Conservation (phyloP, 106 monocot genomes). For the Cymbidium sinense region DNA sequence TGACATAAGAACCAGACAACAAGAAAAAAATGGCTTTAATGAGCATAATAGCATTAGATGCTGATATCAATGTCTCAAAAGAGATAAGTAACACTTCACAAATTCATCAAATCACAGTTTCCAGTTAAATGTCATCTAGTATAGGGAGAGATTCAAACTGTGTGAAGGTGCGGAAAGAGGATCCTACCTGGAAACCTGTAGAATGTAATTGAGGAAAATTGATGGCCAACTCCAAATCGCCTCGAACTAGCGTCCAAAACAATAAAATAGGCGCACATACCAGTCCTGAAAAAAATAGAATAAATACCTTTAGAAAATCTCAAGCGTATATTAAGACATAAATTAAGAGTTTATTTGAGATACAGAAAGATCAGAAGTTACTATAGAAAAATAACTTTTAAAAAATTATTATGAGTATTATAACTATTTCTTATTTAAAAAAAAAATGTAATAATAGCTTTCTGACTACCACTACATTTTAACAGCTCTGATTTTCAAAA, state of each 20-base stretch:
- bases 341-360: too few relatives aligned
- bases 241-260: slow-evolving; percentile 67
- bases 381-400: too few relatives aligned
- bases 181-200: slow-evolving; percentile 75
- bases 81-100: not conserved
- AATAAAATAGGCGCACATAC: slow-evolving; percentile 85
- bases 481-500: too few relatives aligned
- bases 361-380: too few relatives aligned
- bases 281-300: slow-evolving; percentile 46
- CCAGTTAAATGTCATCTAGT: not conserved
- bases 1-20: not conserved
- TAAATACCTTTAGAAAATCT: not conserved
- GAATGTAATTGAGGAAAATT: slow-evolving; percentile 69
- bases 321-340: slow-evolving; percentile 2
- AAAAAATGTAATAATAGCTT: too few relatives aligned
- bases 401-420: too few relatives aligned
- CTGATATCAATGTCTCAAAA: not conserved
- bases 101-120: not conserved
- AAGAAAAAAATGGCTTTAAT: not conserved
- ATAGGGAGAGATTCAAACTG: not conserved
- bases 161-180: not conserved
- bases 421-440: too few relatives aligned
- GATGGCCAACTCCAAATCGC: slow-evolving; percentile 62
- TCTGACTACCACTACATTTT: too few relatives aligned
- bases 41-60: not conserved